Conservation (phyloP, 106 monocot species). For the Acanthochlamys bracteata region DNA sequence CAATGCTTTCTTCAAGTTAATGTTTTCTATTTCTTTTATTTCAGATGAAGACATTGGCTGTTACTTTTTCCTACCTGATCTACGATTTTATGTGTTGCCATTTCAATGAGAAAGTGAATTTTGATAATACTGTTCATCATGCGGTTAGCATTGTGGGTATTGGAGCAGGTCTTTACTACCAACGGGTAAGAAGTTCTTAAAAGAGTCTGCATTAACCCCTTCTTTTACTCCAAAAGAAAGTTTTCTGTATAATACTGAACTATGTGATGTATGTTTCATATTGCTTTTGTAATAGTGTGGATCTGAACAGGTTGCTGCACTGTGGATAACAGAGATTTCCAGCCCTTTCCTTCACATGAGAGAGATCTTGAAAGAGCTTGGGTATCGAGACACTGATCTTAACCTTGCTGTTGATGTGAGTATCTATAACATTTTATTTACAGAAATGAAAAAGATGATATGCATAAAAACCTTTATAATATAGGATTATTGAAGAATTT, state of each 20-base stretch:
- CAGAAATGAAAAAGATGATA: no score
- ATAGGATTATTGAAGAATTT: no score
- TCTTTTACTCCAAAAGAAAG: no score
- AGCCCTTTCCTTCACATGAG: slow-evolving; percentile 64
- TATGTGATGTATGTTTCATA: background rate
- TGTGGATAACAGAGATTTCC: slow-evolving; percentile 60
- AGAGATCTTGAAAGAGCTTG: slow-evolving; percentile 64
- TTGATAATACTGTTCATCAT: slow-evolving; percentile 58
- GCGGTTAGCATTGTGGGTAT: slow-evolving; percentile 55
- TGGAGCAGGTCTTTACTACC: slow-evolving; percentile 43
- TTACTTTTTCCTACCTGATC: slow-evolving; percentile 50
- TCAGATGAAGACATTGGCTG: slow-evolving; percentile 59
- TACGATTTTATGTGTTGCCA: slow-evolving; percentile 46
- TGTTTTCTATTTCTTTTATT: background rate
- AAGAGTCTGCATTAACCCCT: no score
- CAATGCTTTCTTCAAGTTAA: no score
- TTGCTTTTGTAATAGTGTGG: slow-evolving; percentile 31
- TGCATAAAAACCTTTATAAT: no score
- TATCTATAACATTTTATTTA: no score
- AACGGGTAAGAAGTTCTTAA: slow-evolving; percentile 23
- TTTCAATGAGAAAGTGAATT: slow-evolving; percentile 18
- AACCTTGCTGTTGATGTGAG: slow-evolving; percentile 46
- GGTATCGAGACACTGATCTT: slow-evolving; percentile 45
- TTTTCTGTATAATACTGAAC: no score
- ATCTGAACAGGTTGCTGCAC: slow-evolving; percentile 46